phyloP scores from a whole-genome alignment of 805 yeast species.

The Wickerhamomyces xylosicus region DNA sequence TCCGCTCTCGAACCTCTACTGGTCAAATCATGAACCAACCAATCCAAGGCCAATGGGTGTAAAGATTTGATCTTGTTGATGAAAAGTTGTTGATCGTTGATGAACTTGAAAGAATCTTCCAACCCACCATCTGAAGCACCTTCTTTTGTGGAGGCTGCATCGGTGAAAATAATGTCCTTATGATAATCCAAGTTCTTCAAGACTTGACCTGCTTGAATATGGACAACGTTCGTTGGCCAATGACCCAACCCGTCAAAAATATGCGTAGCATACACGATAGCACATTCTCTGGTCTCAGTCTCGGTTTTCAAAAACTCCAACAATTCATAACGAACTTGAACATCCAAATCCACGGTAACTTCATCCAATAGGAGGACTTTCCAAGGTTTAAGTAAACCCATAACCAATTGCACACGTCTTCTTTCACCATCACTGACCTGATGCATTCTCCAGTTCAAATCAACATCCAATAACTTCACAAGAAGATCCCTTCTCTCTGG shows the following conservation, averaged over 20 bases:
- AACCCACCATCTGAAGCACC: slow-evolving; percentile 14
- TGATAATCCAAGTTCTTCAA: slow-evolving; percentile 24
- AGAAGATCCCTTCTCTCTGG: slow-evolving; percentile 70
- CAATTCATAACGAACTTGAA: slow-evolving; percentile 71
- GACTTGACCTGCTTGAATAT: slow-evolving; percentile 60
- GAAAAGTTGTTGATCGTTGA: neutral
- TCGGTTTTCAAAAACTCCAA: slow-evolving; percentile 65
- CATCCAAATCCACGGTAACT: slow-evolving; percentile 95
- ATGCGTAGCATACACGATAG: slow-evolving; percentile 90
- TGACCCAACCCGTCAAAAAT: slow-evolving; percentile 88
- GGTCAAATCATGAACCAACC: slow-evolving; percentile 48
- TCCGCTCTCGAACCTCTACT: slow-evolving; percentile 27
- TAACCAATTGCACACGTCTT: slow-evolving; percentile 83
- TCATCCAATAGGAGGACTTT: slow-evolving; percentile 80
- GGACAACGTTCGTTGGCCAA: slow-evolving; percentile 84
- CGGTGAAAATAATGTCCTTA: slow-evolving; percentile 22
- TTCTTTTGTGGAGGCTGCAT: neutral
- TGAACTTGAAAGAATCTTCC: slow-evolving; percentile 5
- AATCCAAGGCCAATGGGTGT: slow-evolving; percentile 63
- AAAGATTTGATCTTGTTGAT: slow-evolving; percentile 29
- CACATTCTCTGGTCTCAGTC: slow-evolving; percentile 56
- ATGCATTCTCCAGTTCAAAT: slow-evolving; percentile 87
- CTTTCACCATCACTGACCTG: slow-evolving; percentile 91
- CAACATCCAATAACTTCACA: slow-evolving; percentile 73
- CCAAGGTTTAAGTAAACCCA: slow-evolving; percentile 94